phyloP scores from a whole-genome alignment of 2,329 filamentous ascomycete genomes.

The Conoideocrella luteorostrata region DNA sequence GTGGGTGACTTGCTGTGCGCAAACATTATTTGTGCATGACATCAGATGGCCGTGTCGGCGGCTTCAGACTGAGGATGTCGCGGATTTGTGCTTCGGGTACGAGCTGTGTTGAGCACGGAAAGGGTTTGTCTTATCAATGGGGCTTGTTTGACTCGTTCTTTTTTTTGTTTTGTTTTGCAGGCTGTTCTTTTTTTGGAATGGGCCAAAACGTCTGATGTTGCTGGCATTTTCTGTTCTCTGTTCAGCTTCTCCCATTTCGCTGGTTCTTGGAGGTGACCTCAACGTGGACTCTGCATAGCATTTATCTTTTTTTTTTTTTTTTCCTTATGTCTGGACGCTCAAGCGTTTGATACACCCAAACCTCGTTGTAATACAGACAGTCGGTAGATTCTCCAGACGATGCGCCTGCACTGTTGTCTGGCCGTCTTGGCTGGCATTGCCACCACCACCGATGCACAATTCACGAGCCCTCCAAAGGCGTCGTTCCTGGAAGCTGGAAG shows the following conservation, averaged over 20 bases:
- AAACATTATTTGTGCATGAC: no score
- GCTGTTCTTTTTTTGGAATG: neutral
- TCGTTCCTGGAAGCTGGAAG: slow-evolving; percentile 6
- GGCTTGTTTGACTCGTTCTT: neutral
- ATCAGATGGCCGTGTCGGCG: no score
- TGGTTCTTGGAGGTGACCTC: slow-evolving; percentile 3
- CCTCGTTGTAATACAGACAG: no score
- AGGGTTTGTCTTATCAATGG: neutral
- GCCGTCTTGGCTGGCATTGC: neutral
- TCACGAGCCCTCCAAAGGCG: slow-evolving; percentile 1
- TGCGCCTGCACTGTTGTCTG: neutral
- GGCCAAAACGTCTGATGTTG: slow-evolving; percentile 1
- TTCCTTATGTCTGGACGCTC: no score
- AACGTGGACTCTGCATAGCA: no score
- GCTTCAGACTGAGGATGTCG: neutral
- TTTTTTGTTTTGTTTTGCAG: neutral
- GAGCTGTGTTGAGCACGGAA: neutral
- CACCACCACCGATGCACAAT: neutral
- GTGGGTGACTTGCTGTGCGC: no score
- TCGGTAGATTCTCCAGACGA: no score
- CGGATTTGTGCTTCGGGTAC: slow-evolving; percentile 1
- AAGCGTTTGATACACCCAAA: no score
- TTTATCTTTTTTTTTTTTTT: slow-evolving; percentile 5
- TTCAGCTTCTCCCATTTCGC: neutral
- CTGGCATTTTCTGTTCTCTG: neutral